Evolutionary conservation across 164 flowering plant genomes (phyloP), one percentile per base, ranked within the genome.

Genomic region (Vitis cinerea): DNA sequence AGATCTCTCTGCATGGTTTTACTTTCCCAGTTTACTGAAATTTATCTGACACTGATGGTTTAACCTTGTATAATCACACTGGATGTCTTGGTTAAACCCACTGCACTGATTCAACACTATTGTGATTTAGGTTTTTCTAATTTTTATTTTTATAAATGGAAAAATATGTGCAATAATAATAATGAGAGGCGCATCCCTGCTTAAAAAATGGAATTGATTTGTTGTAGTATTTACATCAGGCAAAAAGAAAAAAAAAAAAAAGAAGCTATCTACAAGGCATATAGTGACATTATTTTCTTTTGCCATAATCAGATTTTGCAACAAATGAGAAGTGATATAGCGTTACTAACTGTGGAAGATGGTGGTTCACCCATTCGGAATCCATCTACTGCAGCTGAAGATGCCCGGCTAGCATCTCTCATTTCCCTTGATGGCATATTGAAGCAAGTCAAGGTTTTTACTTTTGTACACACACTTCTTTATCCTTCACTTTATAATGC

Each of bases 331-430:
- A 82, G 75, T 80, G 99, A 96, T 75, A 66, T 69, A 63, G 90
- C 92, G 50, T 78, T 93, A 67, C 67, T 87, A 51, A 81, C 83
- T 51, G 69, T 89, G 75, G 93, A 90, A 77, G 89, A 82, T 71
- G 93, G 93, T 64, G 88, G 88, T 66, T 77, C 88, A 63, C 95
- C 98, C 4, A 73, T 93, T 69, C 83, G 76, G 27, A 90, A 87
- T 78, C 97, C 97, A 75, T 88, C 97, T 61, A 91, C 97, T 65
- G 97, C 97, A 63, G 88, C 86, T 64, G 99, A 96, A 83, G 99
- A 96, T 85, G 93, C 98, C 65, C 84, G 99, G 70, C 78, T 96
- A 50, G 99, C 99, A 64, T 96, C 99, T 73, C 88, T 96, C 23
- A 91, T 96, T 72, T 87, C 98, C 70, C 95, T 93, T 53, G 98